Evolutionary conservation across 2,329 filamentous ascomycete species (phyloP).

Genomic region (Verticillium tricorpus): DNA sequence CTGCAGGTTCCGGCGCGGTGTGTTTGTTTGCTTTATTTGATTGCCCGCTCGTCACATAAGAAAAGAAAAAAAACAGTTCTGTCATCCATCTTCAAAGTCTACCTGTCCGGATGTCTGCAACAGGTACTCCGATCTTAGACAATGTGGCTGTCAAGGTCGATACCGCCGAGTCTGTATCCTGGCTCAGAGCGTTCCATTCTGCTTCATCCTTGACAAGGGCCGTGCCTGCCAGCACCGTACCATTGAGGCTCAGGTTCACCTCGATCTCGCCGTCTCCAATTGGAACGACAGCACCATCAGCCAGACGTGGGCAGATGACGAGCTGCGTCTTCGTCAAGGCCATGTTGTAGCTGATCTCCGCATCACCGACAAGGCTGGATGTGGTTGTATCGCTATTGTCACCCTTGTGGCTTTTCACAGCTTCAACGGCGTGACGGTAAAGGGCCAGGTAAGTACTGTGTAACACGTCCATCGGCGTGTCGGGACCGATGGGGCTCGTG

Average conservation of each 20-base stretch:
- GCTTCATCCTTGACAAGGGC: conserved; percentile 55
- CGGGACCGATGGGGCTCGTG: conserved; percentile 28
- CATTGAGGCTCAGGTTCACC: conserved; percentile 50
- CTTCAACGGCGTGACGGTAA: conserved; percentile 39
- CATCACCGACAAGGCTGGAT: conserved; percentile 31
- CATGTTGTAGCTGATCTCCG: conserved; percentile 58
- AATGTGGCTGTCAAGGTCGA: conserved; percentile 31
- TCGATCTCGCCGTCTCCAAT: conserved; percentile 23
- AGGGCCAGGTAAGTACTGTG: conserved; percentile 40
- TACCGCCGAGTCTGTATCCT: conserved; percentile 17
- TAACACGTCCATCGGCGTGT: conserved; percentile 30
- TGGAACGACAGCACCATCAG: conserved; percentile 40
- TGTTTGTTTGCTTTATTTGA: neutral
- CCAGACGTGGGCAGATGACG: conserved; percentile 49
- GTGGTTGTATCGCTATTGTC: neutral
- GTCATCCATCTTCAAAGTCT: neutral
- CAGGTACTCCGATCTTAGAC: conserved; percentile 28
- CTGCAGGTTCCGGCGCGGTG: neutral
- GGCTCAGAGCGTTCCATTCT: conserved; percentile 52
- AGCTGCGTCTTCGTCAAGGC: conserved; percentile 51
- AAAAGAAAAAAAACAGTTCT: neutral
- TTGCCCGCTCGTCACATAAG: neutral
- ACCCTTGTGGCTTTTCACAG: conserved; percentile 21
- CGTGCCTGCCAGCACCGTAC: conserved; percentile 60
- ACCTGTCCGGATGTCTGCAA: neutral